phyloP scores from a whole-genome alignment of 2,329 filamentous ascomycete genomes.

The Microsporum ferrugineum region DNA sequence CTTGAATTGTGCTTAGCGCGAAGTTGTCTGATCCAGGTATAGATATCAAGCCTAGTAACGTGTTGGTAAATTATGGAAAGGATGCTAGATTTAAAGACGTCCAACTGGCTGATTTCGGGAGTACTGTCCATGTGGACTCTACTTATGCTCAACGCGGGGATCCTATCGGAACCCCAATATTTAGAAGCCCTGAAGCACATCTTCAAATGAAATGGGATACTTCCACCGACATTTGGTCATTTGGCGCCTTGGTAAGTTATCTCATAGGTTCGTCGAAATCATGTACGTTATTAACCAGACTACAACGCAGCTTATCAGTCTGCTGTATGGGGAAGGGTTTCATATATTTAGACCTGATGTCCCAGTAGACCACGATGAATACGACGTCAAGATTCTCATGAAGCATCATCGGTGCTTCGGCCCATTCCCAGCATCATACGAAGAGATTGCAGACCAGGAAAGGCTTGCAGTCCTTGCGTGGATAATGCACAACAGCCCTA shows the following conservation, averaged over 20 bases:
- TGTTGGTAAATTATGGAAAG: conserved; percentile 16
- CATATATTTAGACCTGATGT: conserved; percentile 8
- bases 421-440: conserved; percentile 12
- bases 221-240: conserved; percentile 21
- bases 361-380: conserved; percentile 6
- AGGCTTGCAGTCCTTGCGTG: conserved; percentile 8
- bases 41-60: conserved; percentile 17
- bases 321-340: conserved; percentile 9
- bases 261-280: background rate
- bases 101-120: conserved; percentile 16
- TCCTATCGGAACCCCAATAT: conserved; percentile 15
- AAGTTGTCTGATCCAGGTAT: background rate
- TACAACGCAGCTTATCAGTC: conserved; percentile 2
- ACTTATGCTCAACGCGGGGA: conserved; percentile 9
- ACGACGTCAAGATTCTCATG: conserved; percentile 7
- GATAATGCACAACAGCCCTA: conserved; percentile 13
- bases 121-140: conserved; percentile 11
- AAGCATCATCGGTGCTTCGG: conserved; percentile 8
- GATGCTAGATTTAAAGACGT: conserved; percentile 12
- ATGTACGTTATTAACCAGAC: background rate
- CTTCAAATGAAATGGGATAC: conserved; percentile 17
- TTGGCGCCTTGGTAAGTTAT: conserved; percentile 15
- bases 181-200: conserved; percentile 15
- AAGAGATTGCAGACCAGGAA: conserved; percentile 12
- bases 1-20: background rate